phyloP scores from a whole-genome alignment of 306 rosid genomes.

The Cucurbita moschata region DNA sequence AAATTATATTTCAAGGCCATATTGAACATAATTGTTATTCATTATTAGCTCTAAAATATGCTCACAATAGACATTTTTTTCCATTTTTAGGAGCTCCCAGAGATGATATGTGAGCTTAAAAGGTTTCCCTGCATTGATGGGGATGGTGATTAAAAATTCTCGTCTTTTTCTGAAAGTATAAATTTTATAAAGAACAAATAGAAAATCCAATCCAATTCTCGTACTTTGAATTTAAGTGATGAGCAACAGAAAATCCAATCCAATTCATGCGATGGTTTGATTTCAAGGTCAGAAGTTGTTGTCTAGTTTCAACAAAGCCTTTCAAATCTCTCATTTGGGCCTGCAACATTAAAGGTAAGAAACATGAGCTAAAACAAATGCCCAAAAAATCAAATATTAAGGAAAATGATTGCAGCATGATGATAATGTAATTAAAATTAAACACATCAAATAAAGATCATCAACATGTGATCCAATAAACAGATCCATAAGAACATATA shows the following conservation, averaged over 20 bases:
- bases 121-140: not conserved
- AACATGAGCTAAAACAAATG: conserved; percentile 10
- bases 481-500: not conserved
- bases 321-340: conserved; percentile 96
- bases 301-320: conserved; percentile 98
- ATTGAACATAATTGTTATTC: not conserved
- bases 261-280: conserved; percentile 99
- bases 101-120: not conserved
- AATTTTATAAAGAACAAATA: not conserved
- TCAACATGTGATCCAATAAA: not conserved
- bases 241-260: conserved; percentile 94
- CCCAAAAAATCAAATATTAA: not conserved
- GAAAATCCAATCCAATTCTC: not conserved
- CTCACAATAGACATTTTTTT: not conserved
- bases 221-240: conserved; percentile 86
- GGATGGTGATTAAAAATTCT: not conserved
- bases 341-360: conserved; percentile 25
- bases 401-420: not conserved
- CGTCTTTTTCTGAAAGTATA: not conserved
- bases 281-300: conserved; percentile 77
- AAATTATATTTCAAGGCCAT: not conserved
- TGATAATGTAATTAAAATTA: not conserved
- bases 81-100: not conserved
- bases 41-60: not conserved
- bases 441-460: not conserved